Base-by-base conservation (phyloP, 1,284 basidiomycete genomes). In the Irpex lacteus region DNA sequence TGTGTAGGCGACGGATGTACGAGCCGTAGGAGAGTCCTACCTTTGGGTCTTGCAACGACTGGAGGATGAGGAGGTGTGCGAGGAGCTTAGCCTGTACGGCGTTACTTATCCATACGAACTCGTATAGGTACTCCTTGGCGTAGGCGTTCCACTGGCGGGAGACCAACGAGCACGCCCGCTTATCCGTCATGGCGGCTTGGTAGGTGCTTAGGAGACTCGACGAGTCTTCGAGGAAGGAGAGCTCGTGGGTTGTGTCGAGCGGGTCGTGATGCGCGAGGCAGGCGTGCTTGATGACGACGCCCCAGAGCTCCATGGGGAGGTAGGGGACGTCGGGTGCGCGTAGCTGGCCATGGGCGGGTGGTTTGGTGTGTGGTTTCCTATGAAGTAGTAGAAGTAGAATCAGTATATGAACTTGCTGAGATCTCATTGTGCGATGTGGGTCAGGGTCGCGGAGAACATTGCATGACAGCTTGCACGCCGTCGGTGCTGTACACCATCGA, bases 21-120 rank as follows among this genome's bases (percentile, higher is more conserved):
- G 76, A 77, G 9, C 89, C 88, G 53, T 80, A 82, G 0, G 80
- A 78, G 32, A 34, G 32, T 1, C 32, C 32, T 34, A 34, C 32
- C 32, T 34, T 34, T 34, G 32, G 32, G 32, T 34, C 6, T 34
- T 76, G 70, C 64, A 80, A 71, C 44, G 78, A 81, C 65, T 84
- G 82, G 57, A 81, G 78, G 15, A 85, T 76, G 6, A 89, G 74
- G 19, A 82, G 82, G 67, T 76, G 78, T 4, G 87, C 87, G 2
- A 91, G 75, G 0, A 78, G 72, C 69, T 83, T 83, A 1, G 87
- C 89, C 66, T 90, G 86, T 44, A 77, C 75, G 4, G 82, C 82
- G 49, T 80, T 77, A 60, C 79, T 78, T 67, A 91, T 85, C 89
- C 89, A 89, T 52, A 91, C 80, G 70, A 84, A 87, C 70, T 90